A percentile compares a stretch with the other conserved stretches of the same genome.
Conservation (phyloP, 1,284 basidiomycete genomes). For the Microbotryum saponariae region DNA sequence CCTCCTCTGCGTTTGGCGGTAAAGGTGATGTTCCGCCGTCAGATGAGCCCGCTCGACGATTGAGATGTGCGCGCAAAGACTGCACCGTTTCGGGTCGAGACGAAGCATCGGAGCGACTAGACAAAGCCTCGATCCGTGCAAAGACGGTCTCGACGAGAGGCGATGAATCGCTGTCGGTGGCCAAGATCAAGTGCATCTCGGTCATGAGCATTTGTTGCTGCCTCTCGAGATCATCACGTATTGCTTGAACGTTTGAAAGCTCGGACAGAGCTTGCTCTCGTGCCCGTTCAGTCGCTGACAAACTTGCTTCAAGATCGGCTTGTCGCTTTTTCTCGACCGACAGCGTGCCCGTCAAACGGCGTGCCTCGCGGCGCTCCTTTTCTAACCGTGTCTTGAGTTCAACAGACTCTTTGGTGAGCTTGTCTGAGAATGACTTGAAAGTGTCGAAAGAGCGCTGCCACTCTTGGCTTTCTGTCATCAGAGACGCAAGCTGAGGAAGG, state of each 20-base stretch:
- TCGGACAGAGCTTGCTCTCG: slow-evolving; percentile 16
- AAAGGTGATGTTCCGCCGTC: not conserved
- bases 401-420: slow-evolving; percentile 24
- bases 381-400: slow-evolving; percentile 32
- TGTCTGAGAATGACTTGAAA: slow-evolving; percentile 29
- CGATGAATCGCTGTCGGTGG: slow-evolving; percentile 1
- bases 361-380: slow-evolving; percentile 29
- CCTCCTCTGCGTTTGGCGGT: too few species aligned
- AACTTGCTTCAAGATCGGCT: slow-evolving; percentile 1
- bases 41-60: slow-evolving; percentile 1
- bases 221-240: slow-evolving; percentile 27
- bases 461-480: slow-evolving; percentile 16
- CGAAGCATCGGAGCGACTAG: not conserved
- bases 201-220: slow-evolving; percentile 23
- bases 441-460: slow-evolving; percentile 15
- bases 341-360: slow-evolving; percentile 20
- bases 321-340: slow-evolving; percentile 7
- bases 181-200: slow-evolving; percentile 16
- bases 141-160: slow-evolving; percentile 11
- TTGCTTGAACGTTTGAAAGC: slow-evolving; percentile 25
- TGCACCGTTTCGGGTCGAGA: slow-evolving; percentile 7
- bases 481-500: not conserved
- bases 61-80: not conserved
- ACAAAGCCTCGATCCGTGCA: slow-evolving; percentile 5
- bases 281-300: slow-evolving; percentile 22